Evolutionary conservation across 192 early-diverging fungal genomes (phyloP).

Genomic region (Linnemannia zychae): DNA sequence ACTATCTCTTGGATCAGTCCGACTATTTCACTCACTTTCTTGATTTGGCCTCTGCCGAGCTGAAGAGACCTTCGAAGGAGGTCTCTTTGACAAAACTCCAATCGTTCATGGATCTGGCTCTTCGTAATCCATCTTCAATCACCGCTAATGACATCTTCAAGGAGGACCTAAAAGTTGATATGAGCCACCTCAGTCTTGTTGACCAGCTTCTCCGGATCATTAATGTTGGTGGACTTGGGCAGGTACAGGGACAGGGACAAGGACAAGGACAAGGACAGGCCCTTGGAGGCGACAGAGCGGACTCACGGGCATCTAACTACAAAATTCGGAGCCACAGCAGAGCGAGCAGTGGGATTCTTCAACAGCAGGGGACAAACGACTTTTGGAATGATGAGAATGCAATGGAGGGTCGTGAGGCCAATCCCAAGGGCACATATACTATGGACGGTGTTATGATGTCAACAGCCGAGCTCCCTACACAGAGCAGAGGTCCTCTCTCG

Average conservation of each 20-base stretch:
- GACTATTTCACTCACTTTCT: conserved; percentile 96
- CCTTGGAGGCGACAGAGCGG: conserved; percentile 22
- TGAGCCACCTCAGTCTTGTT: conserved; percentile 72
- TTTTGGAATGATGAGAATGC: conserved; percentile 45
- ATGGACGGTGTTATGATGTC: conserved; percentile 36
- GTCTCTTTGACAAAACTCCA: conserved; percentile 81
- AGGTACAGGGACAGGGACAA: conserved; percentile 12
- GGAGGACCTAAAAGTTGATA: conserved; percentile 87
- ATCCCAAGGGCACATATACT: not conserved
- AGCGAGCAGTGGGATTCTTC: conserved; percentile 20
- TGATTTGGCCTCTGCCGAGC: conserved; percentile 85
- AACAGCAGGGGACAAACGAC: conserved; percentile 14
- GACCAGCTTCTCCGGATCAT: conserved; percentile 83
- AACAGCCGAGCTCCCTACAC: conserved; percentile 18
- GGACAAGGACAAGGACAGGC: conserved; percentile 45
- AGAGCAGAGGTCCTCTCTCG: conserved; percentile 30
- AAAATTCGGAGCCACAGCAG: conserved; percentile 25
- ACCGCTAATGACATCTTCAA: conserved; percentile 85
- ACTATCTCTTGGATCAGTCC: conserved; percentile 92
- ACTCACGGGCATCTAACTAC: conserved; percentile 18
- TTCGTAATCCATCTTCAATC: conserved; percentile 89
- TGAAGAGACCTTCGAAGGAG: conserved; percentile 78
- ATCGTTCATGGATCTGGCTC: conserved; percentile 88
- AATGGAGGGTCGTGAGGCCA: not conserved
- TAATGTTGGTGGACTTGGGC: conserved; percentile 71